Conservation (phyloP, 306 rosid species). For the Acmispon strigosus region DNA sequence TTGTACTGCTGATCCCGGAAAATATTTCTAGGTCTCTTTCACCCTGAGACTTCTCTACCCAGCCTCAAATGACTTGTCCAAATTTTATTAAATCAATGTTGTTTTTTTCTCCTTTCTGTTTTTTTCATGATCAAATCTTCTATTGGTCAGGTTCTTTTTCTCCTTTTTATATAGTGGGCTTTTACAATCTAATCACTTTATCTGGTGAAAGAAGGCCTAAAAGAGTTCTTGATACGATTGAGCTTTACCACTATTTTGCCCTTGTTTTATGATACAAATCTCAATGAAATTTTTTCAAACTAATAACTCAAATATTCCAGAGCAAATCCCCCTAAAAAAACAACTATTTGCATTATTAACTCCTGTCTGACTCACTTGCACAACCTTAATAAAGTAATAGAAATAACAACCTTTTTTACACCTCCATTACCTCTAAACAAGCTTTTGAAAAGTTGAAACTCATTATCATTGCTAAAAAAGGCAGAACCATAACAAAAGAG, state of each 20-base stretch:
- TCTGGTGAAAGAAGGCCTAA: not conserved
- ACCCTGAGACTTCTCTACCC: too few relatives aligned
- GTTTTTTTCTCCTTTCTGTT: too few relatives aligned
- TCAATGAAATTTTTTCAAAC: not conserved
- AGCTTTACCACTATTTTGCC: not conserved
- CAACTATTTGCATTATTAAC: not conserved
- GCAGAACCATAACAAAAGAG: not conserved
- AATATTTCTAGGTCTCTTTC: too few relatives aligned
- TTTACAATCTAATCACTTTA: too few relatives aligned
- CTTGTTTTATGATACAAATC: not conserved
- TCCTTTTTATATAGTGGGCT: too few relatives aligned
- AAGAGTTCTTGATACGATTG: not conserved
- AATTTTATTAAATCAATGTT: too few relatives aligned
- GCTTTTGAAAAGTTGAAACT: not conserved
- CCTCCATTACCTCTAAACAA: not conserved
- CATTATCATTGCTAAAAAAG: not conserved
- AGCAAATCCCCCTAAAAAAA: not conserved
- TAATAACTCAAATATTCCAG: not conserved
- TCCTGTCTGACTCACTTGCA: not conserved
- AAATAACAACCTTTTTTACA: not conserved
- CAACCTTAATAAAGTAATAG: not conserved
- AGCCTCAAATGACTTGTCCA: too few relatives aligned
- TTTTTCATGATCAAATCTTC: too few relatives aligned
- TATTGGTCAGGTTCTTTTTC: too few relatives aligned
- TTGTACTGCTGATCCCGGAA: too few relatives aligned